Base-by-base conservation (phyloP, 2,329 filamentous ascomycete species). In the Coccinonectria pachysandricola region DNA sequence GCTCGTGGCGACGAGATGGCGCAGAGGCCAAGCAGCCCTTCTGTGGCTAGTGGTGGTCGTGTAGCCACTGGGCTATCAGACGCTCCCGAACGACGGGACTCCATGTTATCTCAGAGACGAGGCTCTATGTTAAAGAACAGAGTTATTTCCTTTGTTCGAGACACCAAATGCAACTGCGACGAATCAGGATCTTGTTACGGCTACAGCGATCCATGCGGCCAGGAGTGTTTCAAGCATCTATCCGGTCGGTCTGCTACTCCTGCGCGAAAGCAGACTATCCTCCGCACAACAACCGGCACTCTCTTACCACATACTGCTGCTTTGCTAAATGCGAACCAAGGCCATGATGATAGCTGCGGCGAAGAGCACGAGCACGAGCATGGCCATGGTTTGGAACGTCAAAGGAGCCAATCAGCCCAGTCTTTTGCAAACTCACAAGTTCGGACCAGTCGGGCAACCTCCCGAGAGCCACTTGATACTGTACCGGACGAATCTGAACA, bases 61-160 rank as follows among this genome's bases (percentile, higher is more conserved):
- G 38, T 43, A 10, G 40, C 37, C 15, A 48, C 35, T 7, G 36
- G 31, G 37, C 49, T 53, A 15, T 36, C 49, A 4, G 37, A 45
- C 4, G 50, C 50, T 0, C 36, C 49, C n/a, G 50, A 50, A 15
- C 57, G 68, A 15, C 57, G 69, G 13, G 63, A 65, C 3, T 75
- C 72, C 4, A 66, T 76, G 50, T 42, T 60, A 6, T 53, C 67
- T 31, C 58, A 78, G 19, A 65, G 64, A 21, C n/a, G n/a, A n/a
- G n/a, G n/a, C n/a, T n/a, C n/a, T n/a, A n/a, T n/a, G n/a, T n/a
- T n/a, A n/a, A n/a, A n/a, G n/a, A 63, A 65, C 31, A 60, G 69
- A 12, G 66, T 79, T 19, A 53, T 76, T 50, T 78, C 73, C 22
- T 78, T 79, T 48, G 68, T 79, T 34, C 72, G 68, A 45, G 74